These are phyloP conservation scores for Kodamaea nitidulidarum DNA, from an alignment of 805 yeast species.

Conservation along the genomic window DNA sequence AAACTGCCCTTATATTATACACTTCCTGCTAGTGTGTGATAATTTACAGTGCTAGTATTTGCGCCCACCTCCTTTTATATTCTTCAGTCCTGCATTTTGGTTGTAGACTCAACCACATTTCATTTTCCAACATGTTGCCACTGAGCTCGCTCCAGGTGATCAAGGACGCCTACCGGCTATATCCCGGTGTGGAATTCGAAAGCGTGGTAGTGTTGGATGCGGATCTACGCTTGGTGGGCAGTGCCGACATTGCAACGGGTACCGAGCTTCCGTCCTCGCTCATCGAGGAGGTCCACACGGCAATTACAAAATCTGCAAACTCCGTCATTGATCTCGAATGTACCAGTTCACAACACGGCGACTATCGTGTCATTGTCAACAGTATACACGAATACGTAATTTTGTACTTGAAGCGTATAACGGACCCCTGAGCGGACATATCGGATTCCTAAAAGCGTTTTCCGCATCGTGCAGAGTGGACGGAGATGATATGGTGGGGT, in stretches of 20 bases:
- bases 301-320: neutral
- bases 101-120: constrained; percentile 1
- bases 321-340: constrained; percentile 4
- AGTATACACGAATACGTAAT: constrained; percentile 4
- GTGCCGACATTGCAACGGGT: neutral
- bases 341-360: constrained; percentile 7
- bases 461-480: too few species aligned
- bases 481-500: too few species aligned
- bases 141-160: constrained; percentile 3
- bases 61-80: neutral
- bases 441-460: neutral
- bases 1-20: too few species aligned
- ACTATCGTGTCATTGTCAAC: constrained; percentile 4
- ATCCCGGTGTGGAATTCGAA: constrained; percentile 3
- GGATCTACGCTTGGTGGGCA: neutral
- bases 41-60: neutral
- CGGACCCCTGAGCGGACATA: constrained; percentile 3
- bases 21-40: too few species aligned
- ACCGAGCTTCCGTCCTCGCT: neutral
- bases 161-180: constrained; percentile 3
- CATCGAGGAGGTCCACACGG: constrained; percentile 1
- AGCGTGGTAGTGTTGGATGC: constrained; percentile 2
- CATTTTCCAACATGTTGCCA: constrained; percentile 1
- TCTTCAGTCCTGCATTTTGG: constrained; percentile 1
- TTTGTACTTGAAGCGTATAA: neutral